A percentile compares a stretch with the other conserved stretches of the same genome.
Conservation (phyloP, 192 early-diverging fungal genomes). For the Geranomyces variabilis region DNA sequence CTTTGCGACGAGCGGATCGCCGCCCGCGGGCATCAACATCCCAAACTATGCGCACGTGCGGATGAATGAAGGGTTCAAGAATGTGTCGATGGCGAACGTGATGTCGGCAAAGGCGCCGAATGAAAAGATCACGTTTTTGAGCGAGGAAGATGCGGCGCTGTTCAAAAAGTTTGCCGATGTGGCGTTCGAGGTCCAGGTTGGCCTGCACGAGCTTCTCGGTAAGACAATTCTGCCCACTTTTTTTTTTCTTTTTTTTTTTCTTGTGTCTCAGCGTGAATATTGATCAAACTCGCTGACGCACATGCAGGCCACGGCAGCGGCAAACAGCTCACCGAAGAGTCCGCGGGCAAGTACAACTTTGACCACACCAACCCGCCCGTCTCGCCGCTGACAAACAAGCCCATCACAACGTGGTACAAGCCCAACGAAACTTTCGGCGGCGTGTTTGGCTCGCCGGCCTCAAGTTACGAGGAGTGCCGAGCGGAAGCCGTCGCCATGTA, state of each 20-base stretch:
- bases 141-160: slow-evolving; percentile 47
- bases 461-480: slow-evolving; percentile 56
- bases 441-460: slow-evolving; percentile 52
- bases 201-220: slow-evolving; percentile 59
- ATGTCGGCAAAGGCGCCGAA: slow-evolving; percentile 54
- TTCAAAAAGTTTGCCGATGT: slow-evolving; percentile 43
- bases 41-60: slow-evolving; percentile 54
- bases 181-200: slow-evolving; percentile 67
- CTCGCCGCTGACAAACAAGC: slow-evolving; percentile 51
- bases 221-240: background rate
- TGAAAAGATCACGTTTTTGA: slow-evolving; percentile 56
- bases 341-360: slow-evolving; percentile 58
- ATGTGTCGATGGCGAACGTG: slow-evolving; percentile 65
- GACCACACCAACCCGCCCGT: slow-evolving; percentile 45
- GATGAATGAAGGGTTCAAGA: slow-evolving; percentile 55
- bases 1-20: slow-evolving; percentile 56
- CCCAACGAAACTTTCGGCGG: slow-evolving; percentile 63
- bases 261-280: background rate
- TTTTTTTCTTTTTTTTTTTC: no score
- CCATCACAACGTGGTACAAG: slow-evolving; percentile 58
- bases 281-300: no score
- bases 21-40: slow-evolving; percentile 50
- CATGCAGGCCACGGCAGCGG: slow-evolving; percentile 61
- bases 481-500: slow-evolving; percentile 62
- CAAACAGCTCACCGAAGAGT: slow-evolving; percentile 57